A percentile compares a stretch with the other conserved stretches of the same genome.
Conservation (phyloP, 208 protist species). For the Trypanosoma avium region DNA sequence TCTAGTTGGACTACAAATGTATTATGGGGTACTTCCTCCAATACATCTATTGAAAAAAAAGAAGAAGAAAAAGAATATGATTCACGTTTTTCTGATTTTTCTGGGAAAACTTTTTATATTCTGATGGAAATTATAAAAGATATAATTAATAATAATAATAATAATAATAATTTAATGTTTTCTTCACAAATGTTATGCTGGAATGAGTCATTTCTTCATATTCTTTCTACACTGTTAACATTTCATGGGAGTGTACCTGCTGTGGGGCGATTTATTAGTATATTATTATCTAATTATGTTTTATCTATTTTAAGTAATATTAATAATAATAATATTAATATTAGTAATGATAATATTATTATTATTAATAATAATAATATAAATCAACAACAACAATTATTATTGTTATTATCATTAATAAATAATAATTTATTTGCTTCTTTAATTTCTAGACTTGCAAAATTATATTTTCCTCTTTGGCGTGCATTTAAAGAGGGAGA, state of each 20-base stretch:
- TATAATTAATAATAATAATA: neutral
- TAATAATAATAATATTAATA: neutral
- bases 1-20: no score
- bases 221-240: constrained; percentile 4
- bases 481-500: neutral
- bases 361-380: neutral
- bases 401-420: neutral
- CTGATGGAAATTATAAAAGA: constrained; percentile 10
- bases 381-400: neutral
- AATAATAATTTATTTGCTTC: neutral
- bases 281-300: constrained; percentile 11
- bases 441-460: constrained; percentile 7
- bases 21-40: neutral
- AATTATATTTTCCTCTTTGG: constrained; percentile 22
- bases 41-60: neutral
- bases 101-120: constrained; percentile 7
- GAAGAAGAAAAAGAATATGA: neutral
- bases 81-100: constrained; percentile 3
- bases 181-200: neutral
- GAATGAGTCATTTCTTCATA: constrained; percentile 9
- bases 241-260: constrained; percentile 21
- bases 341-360: neutral
- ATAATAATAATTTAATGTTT: neutral
- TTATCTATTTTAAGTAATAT: neutral
- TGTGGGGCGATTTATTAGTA: constrained; percentile 19